phyloP scores from a whole-genome alignment of 495 filamentous ascomycete species.

The Daldinia grandis region DNA sequence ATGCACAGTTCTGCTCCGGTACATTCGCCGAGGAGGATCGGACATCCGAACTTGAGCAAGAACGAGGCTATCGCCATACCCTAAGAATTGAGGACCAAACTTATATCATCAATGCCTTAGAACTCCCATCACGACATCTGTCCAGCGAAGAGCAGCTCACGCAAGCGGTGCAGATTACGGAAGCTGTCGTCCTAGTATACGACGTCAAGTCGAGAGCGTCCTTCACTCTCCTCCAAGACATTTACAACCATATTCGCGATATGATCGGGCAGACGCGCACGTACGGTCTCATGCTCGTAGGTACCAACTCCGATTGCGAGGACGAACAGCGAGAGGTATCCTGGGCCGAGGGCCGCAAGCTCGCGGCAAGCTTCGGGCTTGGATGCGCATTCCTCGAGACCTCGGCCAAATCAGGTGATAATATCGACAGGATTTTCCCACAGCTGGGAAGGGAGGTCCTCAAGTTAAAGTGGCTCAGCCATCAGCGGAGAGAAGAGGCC shows the following conservation, averaged over 20 bases:
- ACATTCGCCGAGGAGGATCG: slow-evolving; percentile 37
- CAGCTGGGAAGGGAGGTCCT: slow-evolving; percentile 47
- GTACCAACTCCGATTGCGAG: slow-evolving; percentile 47
- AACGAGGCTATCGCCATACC: slow-evolving; percentile 47
- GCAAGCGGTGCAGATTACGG: slow-evolving; percentile 52
- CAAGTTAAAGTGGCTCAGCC: slow-evolving; percentile 30
- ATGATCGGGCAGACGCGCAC: slow-evolving; percentile 31
- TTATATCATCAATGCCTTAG: slow-evolving; percentile 52
- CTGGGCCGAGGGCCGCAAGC: slow-evolving; percentile 42
- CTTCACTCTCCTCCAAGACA: slow-evolving; percentile 39
- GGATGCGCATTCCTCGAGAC: slow-evolving; percentile 48
- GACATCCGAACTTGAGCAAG: slow-evolving; percentile 40
- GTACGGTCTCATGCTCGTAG: slow-evolving; percentile 51
- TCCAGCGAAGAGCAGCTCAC: slow-evolving; percentile 45
- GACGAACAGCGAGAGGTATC: slow-evolving; percentile 41
- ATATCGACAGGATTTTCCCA: slow-evolving; percentile 46
- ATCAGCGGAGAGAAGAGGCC: slow-evolving; percentile 38
- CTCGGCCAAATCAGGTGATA: slow-evolving; percentile 51
- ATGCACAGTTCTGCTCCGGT: slow-evolving; percentile 45
- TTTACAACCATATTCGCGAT: slow-evolving; percentile 46
- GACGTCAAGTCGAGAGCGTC: slow-evolving; percentile 48
- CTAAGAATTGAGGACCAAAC: slow-evolving; percentile 42
- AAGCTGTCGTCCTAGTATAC: slow-evolving; percentile 54
- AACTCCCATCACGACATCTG: slow-evolving; percentile 50
- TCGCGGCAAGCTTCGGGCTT: slow-evolving; percentile 34